Evolutionary conservation across 306 rosid genomes (phyloP).

Genomic region (Hippophae rhamnoides): DNA sequence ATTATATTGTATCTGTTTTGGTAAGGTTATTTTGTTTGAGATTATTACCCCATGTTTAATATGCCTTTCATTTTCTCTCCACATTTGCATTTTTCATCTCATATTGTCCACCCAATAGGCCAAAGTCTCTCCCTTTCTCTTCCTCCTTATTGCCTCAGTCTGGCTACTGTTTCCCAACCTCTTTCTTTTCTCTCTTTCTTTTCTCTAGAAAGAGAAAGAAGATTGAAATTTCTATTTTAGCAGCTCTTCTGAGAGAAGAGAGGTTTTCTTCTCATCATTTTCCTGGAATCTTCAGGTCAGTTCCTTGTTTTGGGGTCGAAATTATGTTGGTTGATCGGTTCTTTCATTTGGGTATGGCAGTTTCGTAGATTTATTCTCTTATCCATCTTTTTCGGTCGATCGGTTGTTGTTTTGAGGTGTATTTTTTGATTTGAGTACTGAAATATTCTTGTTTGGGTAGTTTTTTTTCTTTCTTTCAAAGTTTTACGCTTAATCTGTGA

Average conservation of each 20-base stretch:
- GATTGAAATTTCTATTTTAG: background rate
- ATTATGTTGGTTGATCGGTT: conserved; percentile 38
- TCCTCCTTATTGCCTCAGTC: conserved; percentile 28
- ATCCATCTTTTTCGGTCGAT: conserved; percentile 19
- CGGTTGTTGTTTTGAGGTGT: conserved; percentile 25
- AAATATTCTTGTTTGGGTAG: background rate
- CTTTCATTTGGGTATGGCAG: conserved; percentile 32
- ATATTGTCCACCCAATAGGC: conserved; percentile 52
- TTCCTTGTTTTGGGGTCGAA: conserved; percentile 21
- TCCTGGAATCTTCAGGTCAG: conserved; percentile 5
- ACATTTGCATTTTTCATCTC: conserved; percentile 8
- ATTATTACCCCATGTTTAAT: conserved; percentile 41
- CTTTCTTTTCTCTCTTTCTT: conserved; percentile 18
- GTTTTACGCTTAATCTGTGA: conserved; percentile 5
- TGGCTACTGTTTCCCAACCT: conserved; percentile 34
- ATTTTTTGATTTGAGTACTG: conserved; percentile 16
- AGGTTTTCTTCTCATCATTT: conserved; percentile 6
- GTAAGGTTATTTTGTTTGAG: conserved; percentile 34
- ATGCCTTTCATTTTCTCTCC: conserved; percentile 19
- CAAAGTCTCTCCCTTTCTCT: conserved; percentile 28
- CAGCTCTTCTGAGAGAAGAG: conserved; percentile 9
- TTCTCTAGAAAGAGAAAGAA: conserved; percentile 13
- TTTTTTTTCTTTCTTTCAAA: background rate
- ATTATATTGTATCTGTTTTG: too few relatives aligned
- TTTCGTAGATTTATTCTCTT: conserved; percentile 17